Evolutionary conservation across 2,329 filamentous ascomycete species (phyloP).

Genomic region (Periconia sp.): DNA sequence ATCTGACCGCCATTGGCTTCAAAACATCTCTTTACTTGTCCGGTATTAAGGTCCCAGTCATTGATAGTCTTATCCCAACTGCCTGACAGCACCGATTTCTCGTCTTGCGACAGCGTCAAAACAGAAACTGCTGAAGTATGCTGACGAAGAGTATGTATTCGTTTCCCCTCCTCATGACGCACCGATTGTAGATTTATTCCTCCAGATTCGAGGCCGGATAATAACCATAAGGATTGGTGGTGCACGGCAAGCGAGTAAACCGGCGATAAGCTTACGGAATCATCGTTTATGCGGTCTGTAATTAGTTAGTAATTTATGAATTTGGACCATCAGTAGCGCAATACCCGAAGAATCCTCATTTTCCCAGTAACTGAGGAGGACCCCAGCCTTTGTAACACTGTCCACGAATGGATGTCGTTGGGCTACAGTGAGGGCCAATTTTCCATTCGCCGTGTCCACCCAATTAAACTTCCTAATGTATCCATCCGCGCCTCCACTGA

Average conservation of each 20-base stretch:
- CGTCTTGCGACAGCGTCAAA: slow-evolving; percentile 79
- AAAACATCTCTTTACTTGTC: slow-evolving; percentile 76
- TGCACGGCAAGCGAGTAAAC: slow-evolving; percentile 95
- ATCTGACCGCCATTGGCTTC: slow-evolving; percentile 82
- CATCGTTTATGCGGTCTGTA: slow-evolving; percentile 43
- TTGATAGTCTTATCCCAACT: slow-evolving; percentile 96
- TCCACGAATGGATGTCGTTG: slow-evolving; percentile 97
- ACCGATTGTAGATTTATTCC: slow-evolving; percentile 93
- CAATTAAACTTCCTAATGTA: slow-evolving; percentile 98
- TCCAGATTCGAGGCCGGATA: slow-evolving; percentile 89
- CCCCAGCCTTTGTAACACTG: slow-evolving; percentile 92
- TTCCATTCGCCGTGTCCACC: slow-evolving; percentile 91
- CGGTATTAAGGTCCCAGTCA: slow-evolving; percentile 94
- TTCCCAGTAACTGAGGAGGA: slow-evolving; percentile 97
- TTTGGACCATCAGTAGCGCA: not conserved
- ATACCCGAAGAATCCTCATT: slow-evolving; percentile 77
- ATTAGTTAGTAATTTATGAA: not conserved
- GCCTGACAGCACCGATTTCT: slow-evolving; percentile 85
- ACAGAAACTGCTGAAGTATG: slow-evolving; percentile 94
- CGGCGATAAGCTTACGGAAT: slow-evolving; percentile 72
- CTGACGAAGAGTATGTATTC: slow-evolving; percentile 78
- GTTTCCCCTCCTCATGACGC: slow-evolving; percentile 91
- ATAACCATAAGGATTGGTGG: slow-evolving; percentile 85
- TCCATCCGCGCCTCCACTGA: slow-evolving; percentile 91
- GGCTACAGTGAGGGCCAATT: slow-evolving; percentile 89